Evolutionary conservation across 129 eudicot species (phyloP), one percentile per base, ranked within the genome.

Genomic region (Kitagawia praeruptora): DNA sequence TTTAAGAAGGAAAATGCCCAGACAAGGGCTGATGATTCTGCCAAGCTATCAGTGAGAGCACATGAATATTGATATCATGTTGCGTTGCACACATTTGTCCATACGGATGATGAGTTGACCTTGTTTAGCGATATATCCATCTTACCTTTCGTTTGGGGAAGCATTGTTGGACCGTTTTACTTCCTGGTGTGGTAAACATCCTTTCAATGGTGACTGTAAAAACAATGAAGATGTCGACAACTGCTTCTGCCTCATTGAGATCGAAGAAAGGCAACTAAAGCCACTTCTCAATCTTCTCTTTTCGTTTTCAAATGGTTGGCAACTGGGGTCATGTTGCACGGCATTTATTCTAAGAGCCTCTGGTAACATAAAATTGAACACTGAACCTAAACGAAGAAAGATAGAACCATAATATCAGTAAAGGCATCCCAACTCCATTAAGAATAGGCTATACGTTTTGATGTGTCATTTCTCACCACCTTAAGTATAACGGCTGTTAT

Each of bases 121-220:
- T 67, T 67, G 40, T 67, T 28, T 31, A 31, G 23, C 21, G 3
- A 4, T 34, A 14, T 34, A 34, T 67, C 71, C 81, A 15, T 63
- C 31, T 81, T 80, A 85, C 78, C 82, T 63, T 73, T 89, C 84
- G 10, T 80, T 84, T 49, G 80, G 77, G 5, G 85, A 86, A 44
- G 80, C 75, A 41, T 80, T 88, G 70, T 70, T 85, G 21, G 93
- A 88, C 28, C 87, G 86, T 74, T 80, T 88, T 23, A 85, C 64
- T 80, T 88, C 98, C 89, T 88, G 84, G 3, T 85, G 88, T 27
- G 89, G 86, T 80, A 87, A 87, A 87, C 97, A 90, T 49, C 97
- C 95, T 81, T 92, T 92, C 34, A 92, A 85, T 0, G 98, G 98
- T 5, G 98, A 93, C 41, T 87, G 93, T 41, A 93, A 53, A 79